A percentile compares a stretch with the other conserved stretches of the same genome.
phyloP scores from a whole-genome alignment of 2,329 filamentous ascomycete species.

The Paracoccidioides brasiliensis region DNA sequence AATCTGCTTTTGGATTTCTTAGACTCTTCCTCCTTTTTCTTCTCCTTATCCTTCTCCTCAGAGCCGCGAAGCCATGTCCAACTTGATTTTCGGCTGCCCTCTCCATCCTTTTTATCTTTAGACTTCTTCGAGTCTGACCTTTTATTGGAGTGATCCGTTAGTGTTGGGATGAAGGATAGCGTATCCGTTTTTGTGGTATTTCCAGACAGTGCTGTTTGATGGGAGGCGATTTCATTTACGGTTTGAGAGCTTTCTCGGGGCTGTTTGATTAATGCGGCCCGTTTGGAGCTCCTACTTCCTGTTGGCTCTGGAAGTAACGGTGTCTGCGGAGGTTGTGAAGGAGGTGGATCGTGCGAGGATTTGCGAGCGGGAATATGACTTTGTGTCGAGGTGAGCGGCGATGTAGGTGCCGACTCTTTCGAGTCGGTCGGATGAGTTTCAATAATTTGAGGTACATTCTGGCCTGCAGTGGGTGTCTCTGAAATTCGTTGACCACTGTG shows the following conservation, averaged over 20 bases:
- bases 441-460: conserved; percentile 43
- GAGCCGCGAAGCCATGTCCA: conserved; percentile 58
- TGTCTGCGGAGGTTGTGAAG: conserved; percentile 36
- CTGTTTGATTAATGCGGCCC: conserved; percentile 20
- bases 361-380: conserved; percentile 39
- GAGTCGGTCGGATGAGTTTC: conserved; percentile 9
- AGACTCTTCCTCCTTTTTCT: conserved; percentile 40
- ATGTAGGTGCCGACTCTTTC: conserved; percentile 9
- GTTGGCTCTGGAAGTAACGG: conserved; percentile 16
- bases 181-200: conserved; percentile 60
- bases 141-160: conserved; percentile 50
- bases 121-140: conserved; percentile 55
- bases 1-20: conserved; percentile 56
- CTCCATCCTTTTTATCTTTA: conserved; percentile 58
- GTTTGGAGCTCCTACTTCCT: conserved; percentile 20
- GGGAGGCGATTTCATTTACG: conserved; percentile 52
- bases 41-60: conserved; percentile 57
- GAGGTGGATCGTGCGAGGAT: conserved; percentile 34
- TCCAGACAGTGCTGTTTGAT: conserved; percentile 56
- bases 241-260: conserved; percentile 35
- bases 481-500: conserved; percentile 42
- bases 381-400: neutral
- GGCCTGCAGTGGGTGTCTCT: conserved; percentile 36
- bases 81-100: conserved; percentile 60
- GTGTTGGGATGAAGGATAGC: conserved; percentile 67